Percentiles rank a stretch among this genome's conserved stretches.
Conservation (phyloP, 202 grass and related monocot genomes). For the Miscanthus sacchariflorus region DNA sequence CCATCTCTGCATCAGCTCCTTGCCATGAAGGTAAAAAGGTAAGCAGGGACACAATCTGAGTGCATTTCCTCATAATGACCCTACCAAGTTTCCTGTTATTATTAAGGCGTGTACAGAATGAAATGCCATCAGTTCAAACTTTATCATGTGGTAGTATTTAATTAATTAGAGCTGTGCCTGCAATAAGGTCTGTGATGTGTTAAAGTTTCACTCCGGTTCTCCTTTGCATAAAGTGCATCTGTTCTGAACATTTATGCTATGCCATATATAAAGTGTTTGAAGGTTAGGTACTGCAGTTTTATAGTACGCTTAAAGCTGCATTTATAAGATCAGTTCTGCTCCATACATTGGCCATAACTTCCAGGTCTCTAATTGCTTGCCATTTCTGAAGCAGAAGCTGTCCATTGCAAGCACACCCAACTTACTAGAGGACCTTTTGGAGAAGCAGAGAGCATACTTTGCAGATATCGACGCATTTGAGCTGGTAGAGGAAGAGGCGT, state of each 20-base stretch:
- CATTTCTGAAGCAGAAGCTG: not conserved
- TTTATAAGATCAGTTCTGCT: not conserved
- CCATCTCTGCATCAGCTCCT: constrained; percentile 47
- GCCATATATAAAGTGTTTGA: not conserved
- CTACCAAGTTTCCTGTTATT: not conserved
- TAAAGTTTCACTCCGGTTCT: not conserved
- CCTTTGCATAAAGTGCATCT: not conserved
- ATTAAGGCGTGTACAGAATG: not conserved
- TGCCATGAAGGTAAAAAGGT: constrained; percentile 55
- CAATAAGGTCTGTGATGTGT: not conserved
- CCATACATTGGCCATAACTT: not conserved
- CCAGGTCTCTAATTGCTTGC: not conserved
- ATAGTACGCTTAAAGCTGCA: not conserved
- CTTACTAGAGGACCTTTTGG: not conserved
- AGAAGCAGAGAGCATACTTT: constrained; percentile 51
- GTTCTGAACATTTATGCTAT: not conserved
- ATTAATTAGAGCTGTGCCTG: not conserved
- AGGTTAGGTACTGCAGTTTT: not conserved
- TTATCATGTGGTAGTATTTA: constrained; percentile 4
- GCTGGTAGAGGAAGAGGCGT: constrained; percentile 54
- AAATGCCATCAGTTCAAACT: not conserved
- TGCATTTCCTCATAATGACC: not conserved
- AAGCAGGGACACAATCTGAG: not conserved
- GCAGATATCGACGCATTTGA: constrained; percentile 60
- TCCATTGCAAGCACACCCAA: not conserved